phyloP scores from a whole-genome alignment of 1,284 basidiomycete genomes.

The Rhodofomes roseus region DNA sequence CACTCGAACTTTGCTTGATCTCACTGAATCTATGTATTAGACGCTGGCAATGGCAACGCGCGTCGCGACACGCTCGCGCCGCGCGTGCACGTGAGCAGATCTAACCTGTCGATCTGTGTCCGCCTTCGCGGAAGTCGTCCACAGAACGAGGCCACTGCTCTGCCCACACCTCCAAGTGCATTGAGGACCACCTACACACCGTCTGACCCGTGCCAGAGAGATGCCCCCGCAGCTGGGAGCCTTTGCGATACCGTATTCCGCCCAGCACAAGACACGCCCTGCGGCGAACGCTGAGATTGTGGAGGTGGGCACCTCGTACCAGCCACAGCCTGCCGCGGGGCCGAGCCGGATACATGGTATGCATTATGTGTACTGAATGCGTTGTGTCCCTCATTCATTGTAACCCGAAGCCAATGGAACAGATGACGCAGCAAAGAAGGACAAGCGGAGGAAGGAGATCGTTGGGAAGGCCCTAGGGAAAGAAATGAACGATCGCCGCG shows the following conservation, averaged over 20 bases:
- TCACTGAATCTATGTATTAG: neutral
- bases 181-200: no score
- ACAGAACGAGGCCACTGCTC: neutral
- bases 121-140: neutral
- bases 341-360: slow-evolving; percentile 40
- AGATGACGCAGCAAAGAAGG: slow-evolving; percentile 44
- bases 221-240: slow-evolving; percentile 55
- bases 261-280: slow-evolving; percentile 37
- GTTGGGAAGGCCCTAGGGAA: slow-evolving; percentile 59
- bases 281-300: slow-evolving; percentile 17
- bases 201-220: neutral
- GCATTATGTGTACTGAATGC: slow-evolving; percentile 2
- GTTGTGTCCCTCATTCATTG: neutral
- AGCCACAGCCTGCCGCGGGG: slow-evolving; percentile 34
- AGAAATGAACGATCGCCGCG: slow-evolving; percentile 66
- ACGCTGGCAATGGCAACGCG: neutral
- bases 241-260: slow-evolving; percentile 44
- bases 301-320: slow-evolving; percentile 18
- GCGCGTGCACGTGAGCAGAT: neutral
- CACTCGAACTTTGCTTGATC: no score
- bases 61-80: neutral
- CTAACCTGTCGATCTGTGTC: neutral
- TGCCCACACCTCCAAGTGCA: neutral
- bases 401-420: neutral
- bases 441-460: slow-evolving; percentile 63